These are phyloP conservation scores for Pythium aquatile DNA, from an alignment of 352 stramenopile genomes.

Conservation along the genomic window DNA sequence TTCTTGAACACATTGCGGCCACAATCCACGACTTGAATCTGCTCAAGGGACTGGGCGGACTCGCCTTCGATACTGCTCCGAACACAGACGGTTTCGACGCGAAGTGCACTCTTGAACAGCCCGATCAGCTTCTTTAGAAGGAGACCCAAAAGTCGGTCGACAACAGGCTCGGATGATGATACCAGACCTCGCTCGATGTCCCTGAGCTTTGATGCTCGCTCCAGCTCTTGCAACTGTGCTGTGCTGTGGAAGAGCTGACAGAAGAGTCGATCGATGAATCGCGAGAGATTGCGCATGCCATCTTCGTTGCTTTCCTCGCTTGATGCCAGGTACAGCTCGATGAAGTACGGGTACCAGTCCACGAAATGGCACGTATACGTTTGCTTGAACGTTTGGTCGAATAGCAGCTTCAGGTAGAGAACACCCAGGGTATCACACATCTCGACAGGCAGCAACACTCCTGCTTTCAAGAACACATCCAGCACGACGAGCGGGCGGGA, in stretches of 20 bases:
- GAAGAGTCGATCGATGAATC: conserved; percentile 83
- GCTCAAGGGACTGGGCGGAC: conserved; percentile 17
- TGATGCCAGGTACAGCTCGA: conserved; percentile 61
- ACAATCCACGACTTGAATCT: conserved; percentile 61
- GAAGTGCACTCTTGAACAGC: conserved; percentile 58
- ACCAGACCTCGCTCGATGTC: neutral
- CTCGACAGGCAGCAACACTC: conserved; percentile 67
- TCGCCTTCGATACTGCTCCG: conserved; percentile 18
- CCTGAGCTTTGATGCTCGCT: conserved; percentile 37
- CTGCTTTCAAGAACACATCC: conserved; percentile 71
- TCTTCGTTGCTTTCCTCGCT: conserved; percentile 75
- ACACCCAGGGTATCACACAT: conserved; percentile 76
- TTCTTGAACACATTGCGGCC: conserved; percentile 74
- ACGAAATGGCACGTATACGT: conserved; percentile 82
- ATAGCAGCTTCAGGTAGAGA: conserved; percentile 78
- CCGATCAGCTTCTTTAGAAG: conserved; percentile 64
- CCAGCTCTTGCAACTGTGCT: conserved; percentile 66
- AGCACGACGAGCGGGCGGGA: conserved; percentile 38
- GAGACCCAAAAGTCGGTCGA: conserved; percentile 66
- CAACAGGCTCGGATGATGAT: conserved; percentile 37
- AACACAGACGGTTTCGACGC: conserved; percentile 50
- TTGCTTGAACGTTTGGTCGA: conserved; percentile 81
- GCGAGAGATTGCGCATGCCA: conserved; percentile 69
- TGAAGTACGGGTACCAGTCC: conserved; percentile 78
- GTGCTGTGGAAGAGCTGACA: conserved; percentile 86